Base-by-base conservation (phyloP, 108 stramenopile genomes). In the Fistulifera solaris region DNA sequence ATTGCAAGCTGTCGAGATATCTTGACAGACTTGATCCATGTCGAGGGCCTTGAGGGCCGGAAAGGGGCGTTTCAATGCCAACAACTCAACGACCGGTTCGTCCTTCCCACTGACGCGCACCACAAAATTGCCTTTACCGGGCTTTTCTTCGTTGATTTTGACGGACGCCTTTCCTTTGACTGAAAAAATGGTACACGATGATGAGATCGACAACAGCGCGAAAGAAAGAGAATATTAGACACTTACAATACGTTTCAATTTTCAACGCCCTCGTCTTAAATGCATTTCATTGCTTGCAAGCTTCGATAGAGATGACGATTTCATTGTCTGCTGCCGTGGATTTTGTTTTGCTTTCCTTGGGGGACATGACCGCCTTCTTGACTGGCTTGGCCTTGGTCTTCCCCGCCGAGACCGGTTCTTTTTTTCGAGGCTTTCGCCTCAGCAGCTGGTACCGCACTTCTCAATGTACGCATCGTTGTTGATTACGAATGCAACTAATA, bases 11-110 rank as follows among this genome's bases (percentile, higher is more conserved):
- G 22, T 57, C 18, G 81, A 40, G 23, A 87, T 67, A 50, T 77
- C 61, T 41, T 62, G 63, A 48, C 62, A 70, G 46, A 90, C 67
- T 18, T 84, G 80, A 14, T 93, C 87, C 81, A 93, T 89, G 68
- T 93, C 91, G 49, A 93, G 67, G 13, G 78, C 80, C 70, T 87
- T 88, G 55, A 93, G 77, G 27, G 71, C 57, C 11, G 85, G 69
- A 57, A 93, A 93, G 13, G 91, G 91, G 22, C 91, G 78, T 40
- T 83, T 81, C 78, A 93, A 61, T 1, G 61, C 85, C 31, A 82
- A 40, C 28, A 93, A 71, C 52, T 83, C 81, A 41, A 93, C 67
- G 38, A 87, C 58, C 8, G 87, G 87, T 50, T 82, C 76, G 14
- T 84, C 67, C 40, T 46, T 56, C n/a, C 83, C 82, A 50, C 59